Percentiles rank a stretch among this genome's conserved stretches.
Evolutionary conservation across 805 yeast genomes (phyloP).

Genomic region (Candida krabiensis): DNA sequence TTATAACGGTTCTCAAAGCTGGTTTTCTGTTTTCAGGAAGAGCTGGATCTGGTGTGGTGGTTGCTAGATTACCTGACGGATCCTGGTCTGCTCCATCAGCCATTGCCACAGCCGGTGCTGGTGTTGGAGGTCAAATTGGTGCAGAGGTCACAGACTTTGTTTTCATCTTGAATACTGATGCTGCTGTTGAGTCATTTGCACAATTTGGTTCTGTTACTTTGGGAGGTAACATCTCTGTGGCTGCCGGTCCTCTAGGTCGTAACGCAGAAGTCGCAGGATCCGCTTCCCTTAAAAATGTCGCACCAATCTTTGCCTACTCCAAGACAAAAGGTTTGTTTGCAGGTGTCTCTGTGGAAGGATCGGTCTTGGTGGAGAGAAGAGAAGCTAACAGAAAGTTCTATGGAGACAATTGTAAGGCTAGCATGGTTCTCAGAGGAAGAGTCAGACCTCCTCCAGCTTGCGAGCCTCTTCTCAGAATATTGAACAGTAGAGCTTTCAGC

Average conservation of each 20-base stretch:
- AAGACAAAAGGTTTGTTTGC: constrained; percentile 97
- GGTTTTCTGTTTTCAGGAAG: constrained; percentile 95
- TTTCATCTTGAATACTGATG: constrained; percentile 78
- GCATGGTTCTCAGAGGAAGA: constrained; percentile 76
- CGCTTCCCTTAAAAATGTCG: constrained; percentile 81
- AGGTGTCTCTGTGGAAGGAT: constrained; percentile 96
- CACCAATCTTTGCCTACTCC: constrained; percentile 91
- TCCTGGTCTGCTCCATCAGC: constrained; percentile 98
- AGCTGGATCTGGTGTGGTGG: constrained; percentile 96
- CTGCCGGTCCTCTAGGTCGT: constrained; percentile 97
- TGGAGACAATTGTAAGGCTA: constrained; percentile 87
- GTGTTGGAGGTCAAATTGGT: constrained; percentile 98
- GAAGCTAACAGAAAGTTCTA: constrained; percentile 96
- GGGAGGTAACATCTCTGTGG: constrained; percentile 93
- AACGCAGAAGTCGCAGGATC: constrained; percentile 97
- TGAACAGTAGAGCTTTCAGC: constrained; percentile 80
- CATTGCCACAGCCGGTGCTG: constrained; percentile 94
- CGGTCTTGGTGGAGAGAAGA: constrained; percentile 93
- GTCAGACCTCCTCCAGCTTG: constrained; percentile 93
- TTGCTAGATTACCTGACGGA: constrained; percentile 92
- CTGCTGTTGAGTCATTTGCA: constrained; percentile 92
- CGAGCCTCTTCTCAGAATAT: constrained; percentile 80
- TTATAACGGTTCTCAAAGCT: constrained; percentile 93
- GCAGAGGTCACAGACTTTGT: constrained; percentile 96
- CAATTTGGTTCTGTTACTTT: constrained; percentile 91